Conservation (phyloP, 2,329 filamentous ascomycete genomes). For the Colletotrichum acutatum region DNA sequence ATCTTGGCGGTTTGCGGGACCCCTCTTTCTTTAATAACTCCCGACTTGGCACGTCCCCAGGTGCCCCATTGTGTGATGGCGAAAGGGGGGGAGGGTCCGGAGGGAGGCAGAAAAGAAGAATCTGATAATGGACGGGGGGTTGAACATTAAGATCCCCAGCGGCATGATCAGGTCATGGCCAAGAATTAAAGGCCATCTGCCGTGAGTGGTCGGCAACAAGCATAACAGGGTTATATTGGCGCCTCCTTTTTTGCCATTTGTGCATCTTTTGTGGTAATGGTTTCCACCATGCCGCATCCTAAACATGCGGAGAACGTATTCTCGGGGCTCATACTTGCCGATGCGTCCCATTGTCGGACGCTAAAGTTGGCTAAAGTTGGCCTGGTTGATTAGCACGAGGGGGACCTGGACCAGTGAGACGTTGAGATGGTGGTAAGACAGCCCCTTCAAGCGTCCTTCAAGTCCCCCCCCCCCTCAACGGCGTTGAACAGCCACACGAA, state of each 20-base stretch:
- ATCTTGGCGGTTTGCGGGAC: slow-evolving; percentile 10
- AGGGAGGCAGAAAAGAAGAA: neutral
- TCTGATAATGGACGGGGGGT: neutral
- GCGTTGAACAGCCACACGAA: neutral
- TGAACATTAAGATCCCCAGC: slow-evolving; percentile 6
- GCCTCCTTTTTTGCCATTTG: neutral
- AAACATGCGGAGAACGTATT: neutral
- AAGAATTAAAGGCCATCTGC: neutral
- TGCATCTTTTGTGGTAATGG: neutral
- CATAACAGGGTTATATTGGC: neutral
- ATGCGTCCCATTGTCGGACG: neutral
- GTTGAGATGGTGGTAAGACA: neutral
- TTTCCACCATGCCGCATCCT: neutral
- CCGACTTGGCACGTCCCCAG: slow-evolving; percentile 14
- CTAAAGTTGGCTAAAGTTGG: neutral
- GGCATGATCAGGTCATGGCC: neutral
- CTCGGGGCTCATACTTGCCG: neutral
- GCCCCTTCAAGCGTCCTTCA: neutral
- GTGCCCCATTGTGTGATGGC: neutral
- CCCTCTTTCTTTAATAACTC: slow-evolving; percentile 20
- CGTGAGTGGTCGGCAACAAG: neutral
- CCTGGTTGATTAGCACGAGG: neutral
- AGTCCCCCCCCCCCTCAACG: neutral
- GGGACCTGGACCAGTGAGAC: neutral
- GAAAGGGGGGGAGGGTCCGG: neutral